Conservation (phyloP, 768 basidiomycete species). For the Collybia sp. region DNA sequence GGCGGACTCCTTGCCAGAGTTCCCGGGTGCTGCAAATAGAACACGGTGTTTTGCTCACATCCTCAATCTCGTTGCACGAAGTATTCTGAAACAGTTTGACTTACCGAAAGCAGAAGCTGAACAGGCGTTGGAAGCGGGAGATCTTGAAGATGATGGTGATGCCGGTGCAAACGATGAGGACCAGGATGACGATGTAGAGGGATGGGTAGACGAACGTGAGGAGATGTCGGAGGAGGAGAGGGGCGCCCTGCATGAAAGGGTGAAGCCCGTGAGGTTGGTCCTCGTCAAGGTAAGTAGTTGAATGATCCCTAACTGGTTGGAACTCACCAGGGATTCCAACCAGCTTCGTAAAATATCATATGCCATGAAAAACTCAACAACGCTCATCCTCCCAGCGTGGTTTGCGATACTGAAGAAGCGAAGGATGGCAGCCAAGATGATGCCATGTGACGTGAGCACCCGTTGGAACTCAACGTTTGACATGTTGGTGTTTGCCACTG, state of each 20-base stretch:
- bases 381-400: constrained; percentile 15
- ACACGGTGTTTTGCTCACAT: too few species aligned
- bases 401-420: constrained; percentile 7
- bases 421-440: constrained; percentile 5
- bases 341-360: constrained; percentile 1
- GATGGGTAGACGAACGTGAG: constrained; percentile 6
- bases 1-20: constrained; percentile 9
- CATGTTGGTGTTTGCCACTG: constrained; percentile 23
- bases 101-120: constrained; percentile 7
- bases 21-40: constrained; percentile 16
- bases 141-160: constrained; percentile 5
- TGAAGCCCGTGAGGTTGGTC: constrained; percentile 12
- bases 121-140: constrained; percentile 1
- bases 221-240: constrained; percentile 12
- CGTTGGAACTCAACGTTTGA: constrained; percentile 28
- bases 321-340: neutral
- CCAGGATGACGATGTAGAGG: constrained; percentile 12
- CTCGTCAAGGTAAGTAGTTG: constrained; percentile 19
- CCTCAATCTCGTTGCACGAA: constrained; percentile 32
- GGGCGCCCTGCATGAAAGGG: constrained; percentile 4
- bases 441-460: constrained; percentile 24
- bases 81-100: constrained; percentile 27
- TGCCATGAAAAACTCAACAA: constrained; percentile 5
- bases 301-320: neutral
- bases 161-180: constrained; percentile 7